Conservation (phyloP, 345 rosid genomes). For the Eucalyptus erythrocorys region DNA sequence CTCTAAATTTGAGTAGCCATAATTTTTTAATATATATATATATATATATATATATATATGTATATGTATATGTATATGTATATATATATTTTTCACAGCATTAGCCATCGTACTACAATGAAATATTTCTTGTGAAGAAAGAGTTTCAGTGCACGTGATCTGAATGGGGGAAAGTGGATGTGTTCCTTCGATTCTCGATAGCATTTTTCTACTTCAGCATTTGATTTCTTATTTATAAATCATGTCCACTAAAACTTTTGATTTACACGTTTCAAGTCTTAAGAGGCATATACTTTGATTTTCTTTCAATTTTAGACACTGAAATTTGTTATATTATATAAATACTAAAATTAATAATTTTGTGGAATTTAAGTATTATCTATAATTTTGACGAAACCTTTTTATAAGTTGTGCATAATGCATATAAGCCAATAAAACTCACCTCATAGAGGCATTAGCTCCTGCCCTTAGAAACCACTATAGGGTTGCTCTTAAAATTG, state of each 20-base stretch:
- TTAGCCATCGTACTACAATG: not conserved
- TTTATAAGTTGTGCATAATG: no score
- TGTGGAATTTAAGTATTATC: not conserved
- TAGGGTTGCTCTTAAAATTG: not conserved
- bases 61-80: no score
- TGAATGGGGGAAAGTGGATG: not conserved
- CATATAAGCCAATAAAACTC: no score
- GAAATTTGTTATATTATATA: not conserved
- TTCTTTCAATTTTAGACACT: not conserved
- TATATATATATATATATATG: accelerated
- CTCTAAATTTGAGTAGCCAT: not conserved
- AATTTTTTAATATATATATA: not conserved
- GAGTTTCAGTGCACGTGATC: accelerated
- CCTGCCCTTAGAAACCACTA: not conserved
- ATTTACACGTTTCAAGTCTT: not conserved
- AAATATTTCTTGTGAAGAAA: not conserved
- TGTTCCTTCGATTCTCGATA: no score
- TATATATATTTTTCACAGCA: accelerated
- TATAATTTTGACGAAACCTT: not conserved
- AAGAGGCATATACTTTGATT: not conserved
- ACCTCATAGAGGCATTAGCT: not conserved
- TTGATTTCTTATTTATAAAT: accelerated
- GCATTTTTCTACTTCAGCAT: not conserved
- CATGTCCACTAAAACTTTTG: not conserved
- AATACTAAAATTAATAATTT: not conserved